A percentile compares a stretch with the other conserved stretches of the same genome.
These are phyloP conservation scores for Prunus kanzakura DNA, from an alignment of 306 rosid genomes.

Conservation along the genomic window DNA sequence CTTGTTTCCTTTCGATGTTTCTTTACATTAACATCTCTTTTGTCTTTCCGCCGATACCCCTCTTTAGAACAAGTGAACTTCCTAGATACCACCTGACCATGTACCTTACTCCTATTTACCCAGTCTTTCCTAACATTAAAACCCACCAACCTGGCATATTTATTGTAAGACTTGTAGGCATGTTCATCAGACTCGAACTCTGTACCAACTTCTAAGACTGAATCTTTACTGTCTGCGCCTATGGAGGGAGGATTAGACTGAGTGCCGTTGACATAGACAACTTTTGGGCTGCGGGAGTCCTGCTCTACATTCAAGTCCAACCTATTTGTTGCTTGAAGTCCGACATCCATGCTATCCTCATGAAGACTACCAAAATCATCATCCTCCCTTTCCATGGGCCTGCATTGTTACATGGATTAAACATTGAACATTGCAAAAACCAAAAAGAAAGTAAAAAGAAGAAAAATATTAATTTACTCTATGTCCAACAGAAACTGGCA, in stretches of 20 bases:
- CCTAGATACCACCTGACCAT: slow-evolving; percentile 68
- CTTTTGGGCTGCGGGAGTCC: slow-evolving; percentile 36
- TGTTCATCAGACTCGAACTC: slow-evolving; percentile 65
- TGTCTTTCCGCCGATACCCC: slow-evolving; percentile 59
- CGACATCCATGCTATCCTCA: slow-evolving; percentile 29
- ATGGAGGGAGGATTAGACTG: slow-evolving; percentile 13
- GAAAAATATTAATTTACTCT: neutral
- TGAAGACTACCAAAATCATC: slow-evolving; percentile 25
- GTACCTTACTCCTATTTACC: slow-evolving; percentile 68
- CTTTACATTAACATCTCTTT: slow-evolving; percentile 51
- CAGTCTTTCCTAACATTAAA: slow-evolving; percentile 67
- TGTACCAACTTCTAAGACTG: slow-evolving; percentile 33
- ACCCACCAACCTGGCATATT: slow-evolving; percentile 56
- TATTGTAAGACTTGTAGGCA: slow-evolving; percentile 51
- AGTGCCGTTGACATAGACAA: slow-evolving; percentile 23
- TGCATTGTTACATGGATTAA: slow-evolving; percentile 25
- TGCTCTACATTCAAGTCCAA: slow-evolving; percentile 68
- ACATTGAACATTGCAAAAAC: neutral
- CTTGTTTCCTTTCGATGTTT: slow-evolving; percentile 65
- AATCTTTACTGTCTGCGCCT: slow-evolving; percentile 2
- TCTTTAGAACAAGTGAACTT: slow-evolving; percentile 70
- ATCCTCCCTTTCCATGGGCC: slow-evolving; percentile 48
- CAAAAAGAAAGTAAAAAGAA: neutral
- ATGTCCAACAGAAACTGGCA: neutral
- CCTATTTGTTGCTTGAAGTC: slow-evolving; percentile 31